phyloP scores from a whole-genome alignment of 2,329 filamentous ascomycete genomes.

The Penicillium polonicum region DNA sequence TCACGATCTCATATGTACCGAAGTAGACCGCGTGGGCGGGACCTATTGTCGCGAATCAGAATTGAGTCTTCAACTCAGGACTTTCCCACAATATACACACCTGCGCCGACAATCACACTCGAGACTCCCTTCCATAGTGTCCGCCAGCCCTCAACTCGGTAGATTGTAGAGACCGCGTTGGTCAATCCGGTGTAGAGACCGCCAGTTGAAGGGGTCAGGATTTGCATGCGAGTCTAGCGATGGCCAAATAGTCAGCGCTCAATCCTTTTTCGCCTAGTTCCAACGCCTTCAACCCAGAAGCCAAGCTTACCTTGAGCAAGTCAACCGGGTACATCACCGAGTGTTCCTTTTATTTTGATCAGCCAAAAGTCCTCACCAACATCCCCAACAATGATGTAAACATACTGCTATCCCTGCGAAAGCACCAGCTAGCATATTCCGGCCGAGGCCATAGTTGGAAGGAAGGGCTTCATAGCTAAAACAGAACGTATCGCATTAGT shows the following conservation, averaged over 20 bases:
- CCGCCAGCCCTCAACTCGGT: constrained; percentile 80
- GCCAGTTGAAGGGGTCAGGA: constrained; percentile 77
- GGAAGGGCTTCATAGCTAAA: constrained; percentile 85
- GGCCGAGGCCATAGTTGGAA: constrained; percentile 86
- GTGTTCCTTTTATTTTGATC: constrained; percentile 67
- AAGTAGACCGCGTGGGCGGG: constrained; percentile 98
- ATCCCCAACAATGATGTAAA: constrained; percentile 12
- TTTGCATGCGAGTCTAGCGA: constrained; percentile 90
- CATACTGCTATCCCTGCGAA: constrained; percentile 94
- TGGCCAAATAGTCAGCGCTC: constrained; percentile 10
- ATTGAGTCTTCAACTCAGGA: neutral
- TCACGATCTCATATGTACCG: constrained; percentile 95
- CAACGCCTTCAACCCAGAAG: neutral
- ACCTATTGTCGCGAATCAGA: constrained; percentile 54
- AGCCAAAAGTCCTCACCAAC: constrained; percentile 9
- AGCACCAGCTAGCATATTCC: constrained; percentile 94
- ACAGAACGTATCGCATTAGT: constrained; percentile 26
- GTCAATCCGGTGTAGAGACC: constrained; percentile 86
- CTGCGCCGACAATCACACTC: constrained; percentile 91
- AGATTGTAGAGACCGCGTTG: constrained; percentile 90
- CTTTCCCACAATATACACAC: constrained; percentile 52
- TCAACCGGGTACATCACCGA: constrained; percentile 99
- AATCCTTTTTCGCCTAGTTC: constrained; percentile 1
- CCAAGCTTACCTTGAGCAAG: constrained; percentile 77
- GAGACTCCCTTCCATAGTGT: constrained; percentile 96